Conservation (phyloP, 139 green algal genomes). For the Coccomyxa sp. region DNA sequence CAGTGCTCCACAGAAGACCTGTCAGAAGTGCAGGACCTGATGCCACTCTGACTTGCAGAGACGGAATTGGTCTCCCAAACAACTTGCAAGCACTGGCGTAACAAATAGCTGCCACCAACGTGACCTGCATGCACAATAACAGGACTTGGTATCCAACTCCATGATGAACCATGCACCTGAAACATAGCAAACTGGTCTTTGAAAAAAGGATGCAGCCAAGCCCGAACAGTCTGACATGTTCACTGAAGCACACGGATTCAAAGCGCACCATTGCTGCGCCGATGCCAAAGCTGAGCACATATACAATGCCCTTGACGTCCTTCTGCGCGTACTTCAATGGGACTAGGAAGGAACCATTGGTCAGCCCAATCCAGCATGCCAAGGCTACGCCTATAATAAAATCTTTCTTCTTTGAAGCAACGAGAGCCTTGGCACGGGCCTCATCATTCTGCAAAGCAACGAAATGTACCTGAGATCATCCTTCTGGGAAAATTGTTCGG, state of each 20-base stretch:
- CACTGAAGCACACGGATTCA: background rate
- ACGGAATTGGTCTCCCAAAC: background rate
- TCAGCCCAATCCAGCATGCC: background rate
- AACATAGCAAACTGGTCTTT: too few relatives aligned
- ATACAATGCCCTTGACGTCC: background rate
- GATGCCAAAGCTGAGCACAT: constrained; percentile 4
- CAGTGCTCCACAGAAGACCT: background rate
- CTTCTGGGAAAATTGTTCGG: too few relatives aligned
- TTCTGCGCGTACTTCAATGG: constrained; percentile 4
- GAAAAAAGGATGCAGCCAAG: too few relatives aligned
- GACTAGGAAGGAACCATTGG: background rate
- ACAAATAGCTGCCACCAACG: background rate
- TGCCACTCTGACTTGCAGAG: background rate
- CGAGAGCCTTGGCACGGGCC: too few relatives aligned
- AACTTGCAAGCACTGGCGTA: background rate
- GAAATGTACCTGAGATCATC: too few relatives aligned
- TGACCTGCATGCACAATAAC: background rate
- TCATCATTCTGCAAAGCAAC: too few relatives aligned
- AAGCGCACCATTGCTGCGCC: background rate
- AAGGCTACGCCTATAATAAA: background rate
- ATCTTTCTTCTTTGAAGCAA: background rate
- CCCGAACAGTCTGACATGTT: too few relatives aligned
- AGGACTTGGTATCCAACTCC: too few relatives aligned
- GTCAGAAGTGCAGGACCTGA: background rate
- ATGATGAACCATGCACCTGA: too few relatives aligned